These are phyloP conservation scores for Cordyceps javanica DNA, from an alignment of 2,329 filamentous ascomycete species.

Conservation along the genomic window DNA sequence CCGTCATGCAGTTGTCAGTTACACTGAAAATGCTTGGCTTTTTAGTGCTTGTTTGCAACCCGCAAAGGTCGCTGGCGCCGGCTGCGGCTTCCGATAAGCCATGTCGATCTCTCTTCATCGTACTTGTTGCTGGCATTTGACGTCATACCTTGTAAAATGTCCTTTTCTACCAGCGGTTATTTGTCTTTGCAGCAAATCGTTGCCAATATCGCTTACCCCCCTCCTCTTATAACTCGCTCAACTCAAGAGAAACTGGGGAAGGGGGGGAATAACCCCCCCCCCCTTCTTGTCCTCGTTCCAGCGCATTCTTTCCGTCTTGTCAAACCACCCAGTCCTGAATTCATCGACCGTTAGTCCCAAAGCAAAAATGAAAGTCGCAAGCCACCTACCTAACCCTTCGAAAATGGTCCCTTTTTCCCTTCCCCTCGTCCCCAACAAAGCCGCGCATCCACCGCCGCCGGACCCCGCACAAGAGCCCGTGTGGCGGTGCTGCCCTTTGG, in stretches of 20 bases:
- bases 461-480: neutral
- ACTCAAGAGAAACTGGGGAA: no score
- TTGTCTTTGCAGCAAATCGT: neutral
- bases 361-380: no score
- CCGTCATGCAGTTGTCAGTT: neutral
- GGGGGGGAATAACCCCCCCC: no score
- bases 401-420: no score
- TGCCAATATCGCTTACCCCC: no score
- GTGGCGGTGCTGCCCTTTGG: conserved; percentile 2
- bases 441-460: neutral
- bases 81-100: conserved; percentile 4
- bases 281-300: neutral
- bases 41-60: conserved; percentile 2
- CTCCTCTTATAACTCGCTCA: no score
- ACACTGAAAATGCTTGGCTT: neutral
- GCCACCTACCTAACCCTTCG: neutral
- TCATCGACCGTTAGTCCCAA: neutral
- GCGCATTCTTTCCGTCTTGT: neutral
- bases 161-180: neutral
- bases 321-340: neutral
- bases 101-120: neutral
- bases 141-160: no score
- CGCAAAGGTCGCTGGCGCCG: conserved; percentile 1
- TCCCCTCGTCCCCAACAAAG: no score
- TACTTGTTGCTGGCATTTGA: neutral